Percentiles rank a stretch among this genome's conserved stretches.
Conservation (phyloP, 176 grass and related monocot genomes). For the Stipa capillata region DNA sequence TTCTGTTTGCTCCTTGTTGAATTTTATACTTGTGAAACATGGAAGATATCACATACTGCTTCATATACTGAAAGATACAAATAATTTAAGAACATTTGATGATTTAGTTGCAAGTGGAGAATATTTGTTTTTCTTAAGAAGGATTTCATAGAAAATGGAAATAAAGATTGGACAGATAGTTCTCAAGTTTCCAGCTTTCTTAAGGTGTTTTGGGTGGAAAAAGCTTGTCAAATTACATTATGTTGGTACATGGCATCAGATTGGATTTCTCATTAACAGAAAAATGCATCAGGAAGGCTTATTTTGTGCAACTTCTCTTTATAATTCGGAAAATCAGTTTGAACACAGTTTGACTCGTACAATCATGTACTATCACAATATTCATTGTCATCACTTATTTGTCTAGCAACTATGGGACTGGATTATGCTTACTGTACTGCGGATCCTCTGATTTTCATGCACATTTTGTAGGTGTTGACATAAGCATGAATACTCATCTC, state of each 20-base stretch:
- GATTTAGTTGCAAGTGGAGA: not conserved
- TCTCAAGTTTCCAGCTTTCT: not conserved
- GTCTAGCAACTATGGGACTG: not conserved
- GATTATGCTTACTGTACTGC: not conserved
- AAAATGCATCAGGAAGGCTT: not conserved
- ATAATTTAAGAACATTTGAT: not conserved
- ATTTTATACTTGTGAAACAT: not conserved
- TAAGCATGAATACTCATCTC: slow-evolving; percentile 92
- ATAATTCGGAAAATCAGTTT: not conserved
- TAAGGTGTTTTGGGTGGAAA: not conserved
- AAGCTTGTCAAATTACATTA: not conserved
- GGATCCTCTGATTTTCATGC: not conserved
- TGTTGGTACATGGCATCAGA: not conserved
- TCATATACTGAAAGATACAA: not conserved
- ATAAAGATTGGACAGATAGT: not conserved
- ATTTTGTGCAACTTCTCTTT: not conserved
- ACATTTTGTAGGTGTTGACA: slow-evolving; percentile 63
- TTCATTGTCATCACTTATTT: not conserved
- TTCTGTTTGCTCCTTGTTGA: not conserved
- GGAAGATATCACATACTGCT: not conserved
- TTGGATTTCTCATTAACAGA: not conserved
- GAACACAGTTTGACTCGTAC: not conserved
- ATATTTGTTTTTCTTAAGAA: not conserved
- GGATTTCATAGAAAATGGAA: not conserved
- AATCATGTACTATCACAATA: not conserved